Evolutionary conservation across 2,329 filamentous ascomycete genomes (phyloP), one percentile per base, ranked within the genome.

Genomic region (Alternaria incomplexa): DNA sequence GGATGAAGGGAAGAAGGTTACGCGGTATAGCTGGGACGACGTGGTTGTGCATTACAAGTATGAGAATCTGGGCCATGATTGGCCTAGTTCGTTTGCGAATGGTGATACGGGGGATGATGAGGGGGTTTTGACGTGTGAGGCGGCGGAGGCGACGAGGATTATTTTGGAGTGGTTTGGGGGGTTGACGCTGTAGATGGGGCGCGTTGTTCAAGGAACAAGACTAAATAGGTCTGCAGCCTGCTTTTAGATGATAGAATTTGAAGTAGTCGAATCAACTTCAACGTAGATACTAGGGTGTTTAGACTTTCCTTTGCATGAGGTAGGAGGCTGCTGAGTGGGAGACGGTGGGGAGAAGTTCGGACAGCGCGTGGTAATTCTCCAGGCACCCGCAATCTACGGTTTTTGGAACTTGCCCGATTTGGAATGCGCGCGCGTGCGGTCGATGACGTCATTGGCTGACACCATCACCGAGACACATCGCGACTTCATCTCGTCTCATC

Each of bases 41-140:
- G 68, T 70, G 6, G 74, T 82, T 9, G 69, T 77, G 30, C 81
- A 83, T 56, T 83, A 82, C 62, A 75, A 73, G 43, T 72, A 81
- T 32, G 75, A 69, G 11, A 78, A 80, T 6, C 36, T 81, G n/a
- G 74, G 72, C 8, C 82, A 83, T 62, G 76, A 79, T 46, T 84
- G 82, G 82, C 80, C 81, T 3, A 80, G 72, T 23, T 70, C 71
- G 5, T 72, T 69, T 26, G 47, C 69, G 4, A 78, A 79, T 51
- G 66, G 62, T 2, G 76, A 80, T 50, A 74, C 69, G 0, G 48
- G 48, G 17, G 48, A 36, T 36, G 17, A 51, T 3, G 63, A 61
- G 23, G 69, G 63, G 1, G 50, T 58, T 9, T 65, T 74, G 58
- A 79, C 74, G 22, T 79, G 77, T 40, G 44, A 65, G 22, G 73